Evolutionary conservation across 805 yeast species (phyloP).

Genomic region (Maudiozyma serrabonitensis): DNA sequence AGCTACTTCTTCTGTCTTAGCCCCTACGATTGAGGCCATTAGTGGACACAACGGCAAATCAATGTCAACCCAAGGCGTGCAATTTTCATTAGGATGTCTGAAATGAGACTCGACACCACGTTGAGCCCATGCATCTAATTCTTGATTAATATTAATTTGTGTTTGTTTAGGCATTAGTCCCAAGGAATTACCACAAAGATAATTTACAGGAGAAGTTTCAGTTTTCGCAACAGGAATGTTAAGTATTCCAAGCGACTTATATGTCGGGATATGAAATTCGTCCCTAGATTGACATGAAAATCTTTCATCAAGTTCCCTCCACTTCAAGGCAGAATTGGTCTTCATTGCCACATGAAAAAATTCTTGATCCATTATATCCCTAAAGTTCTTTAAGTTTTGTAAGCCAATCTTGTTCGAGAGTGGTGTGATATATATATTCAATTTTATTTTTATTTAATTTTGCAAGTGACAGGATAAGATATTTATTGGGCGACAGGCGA

Average conservation of each 20-base stretch:
- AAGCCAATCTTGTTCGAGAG: too few relatives aligned
- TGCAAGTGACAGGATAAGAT: too few relatives aligned
- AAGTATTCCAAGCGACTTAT: constrained; percentile 45
- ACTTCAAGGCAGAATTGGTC: background rate
- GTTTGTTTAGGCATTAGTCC: constrained; percentile 78
- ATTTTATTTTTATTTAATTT: too few relatives aligned
- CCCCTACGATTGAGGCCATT: constrained; percentile 71
- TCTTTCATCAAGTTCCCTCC: constrained; percentile 30
- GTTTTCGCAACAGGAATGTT: constrained; percentile 6
- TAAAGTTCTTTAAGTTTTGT: too few relatives aligned
- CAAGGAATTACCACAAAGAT: constrained; percentile 88
- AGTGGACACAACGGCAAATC: constrained; percentile 67
- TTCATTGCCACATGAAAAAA: too few relatives aligned
- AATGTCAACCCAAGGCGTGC: constrained; percentile 63
- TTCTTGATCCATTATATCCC: too few relatives aligned
- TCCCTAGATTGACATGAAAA: constrained; percentile 32
- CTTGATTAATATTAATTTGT: constrained; percentile 46
- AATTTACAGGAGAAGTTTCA: constrained; percentile 31
- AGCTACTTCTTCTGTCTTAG: constrained; percentile 66
- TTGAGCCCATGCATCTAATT: constrained; percentile 71
- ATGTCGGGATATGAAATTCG: constrained; percentile 59
- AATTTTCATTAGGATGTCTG: constrained; percentile 51
- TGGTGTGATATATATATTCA: background rate
- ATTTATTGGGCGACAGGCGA: background rate
- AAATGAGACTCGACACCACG: constrained; percentile 83